A percentile compares a stretch with the other conserved stretches of the same genome.
Evolutionary conservation across 2,329 filamentous ascomycete genomes (phyloP).

Genomic region (Neurospora crassa): DNA sequence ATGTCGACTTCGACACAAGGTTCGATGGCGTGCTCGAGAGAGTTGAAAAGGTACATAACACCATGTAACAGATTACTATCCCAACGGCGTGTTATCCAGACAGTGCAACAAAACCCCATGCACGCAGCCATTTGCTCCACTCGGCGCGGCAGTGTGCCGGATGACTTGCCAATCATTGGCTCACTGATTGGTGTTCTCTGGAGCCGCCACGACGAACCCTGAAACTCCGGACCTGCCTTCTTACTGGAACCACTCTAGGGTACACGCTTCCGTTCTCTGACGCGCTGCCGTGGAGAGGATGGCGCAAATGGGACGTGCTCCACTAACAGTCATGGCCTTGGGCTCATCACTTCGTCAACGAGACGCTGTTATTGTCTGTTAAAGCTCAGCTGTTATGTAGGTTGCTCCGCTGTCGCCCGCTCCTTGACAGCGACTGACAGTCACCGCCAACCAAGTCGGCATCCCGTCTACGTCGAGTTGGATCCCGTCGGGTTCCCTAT

Average conservation of each 20-base stretch:
- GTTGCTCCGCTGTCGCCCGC: constrained; percentile 1
- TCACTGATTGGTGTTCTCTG: constrained; percentile 9
- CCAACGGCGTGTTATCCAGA: background rate
- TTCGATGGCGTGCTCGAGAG: background rate
- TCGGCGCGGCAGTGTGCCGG: background rate
- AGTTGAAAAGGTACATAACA: background rate
- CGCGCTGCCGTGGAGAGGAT: background rate
- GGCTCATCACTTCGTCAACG: background rate
- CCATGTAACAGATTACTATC: background rate
- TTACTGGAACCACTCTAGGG: constrained; percentile 3
- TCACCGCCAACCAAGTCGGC: constrained; percentile 15
- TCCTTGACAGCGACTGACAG: constrained; percentile 13
- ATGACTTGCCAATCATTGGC: background rate
- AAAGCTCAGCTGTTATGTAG: background rate
- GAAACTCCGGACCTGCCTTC: constrained; percentile 3
- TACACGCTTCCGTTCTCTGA: background rate
- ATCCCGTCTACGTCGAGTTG: background rate
- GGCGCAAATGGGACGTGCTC: background rate
- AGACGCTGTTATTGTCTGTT: background rate
- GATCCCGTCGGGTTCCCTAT: background rate
- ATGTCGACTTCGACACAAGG: background rate
- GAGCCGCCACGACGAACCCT: constrained; percentile 9
- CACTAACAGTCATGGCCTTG: background rate
- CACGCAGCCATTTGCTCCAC: constrained; percentile 1
- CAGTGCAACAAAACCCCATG: background rate